phyloP scores from a whole-genome alignment of 2,329 filamentous ascomycete species.

The Helotiales sp. region DNA sequence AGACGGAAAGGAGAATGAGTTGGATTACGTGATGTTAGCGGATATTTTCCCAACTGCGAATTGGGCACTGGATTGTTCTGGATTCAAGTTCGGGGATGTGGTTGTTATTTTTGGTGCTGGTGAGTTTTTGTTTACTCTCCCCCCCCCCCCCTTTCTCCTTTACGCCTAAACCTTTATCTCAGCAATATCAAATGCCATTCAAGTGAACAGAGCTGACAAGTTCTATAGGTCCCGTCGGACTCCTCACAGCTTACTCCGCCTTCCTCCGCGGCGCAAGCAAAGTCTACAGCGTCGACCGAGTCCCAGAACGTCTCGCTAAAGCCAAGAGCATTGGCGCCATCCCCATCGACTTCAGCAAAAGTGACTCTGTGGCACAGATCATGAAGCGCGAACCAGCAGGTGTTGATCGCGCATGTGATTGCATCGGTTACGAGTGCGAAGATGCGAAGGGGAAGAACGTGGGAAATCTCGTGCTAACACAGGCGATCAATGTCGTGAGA shows the following conservation, averaged over 20 bases:
- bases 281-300: slow-evolving; percentile 44
- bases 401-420: slow-evolving; percentile 37
- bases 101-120: slow-evolving; percentile 46
- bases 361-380: slow-evolving; percentile 43
- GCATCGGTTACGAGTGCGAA: slow-evolving; percentile 37
- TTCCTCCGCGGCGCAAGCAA: slow-evolving; percentile 42
- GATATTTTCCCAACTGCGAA: slow-evolving; percentile 41
- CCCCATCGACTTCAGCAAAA: slow-evolving; percentile 43
- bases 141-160: not conserved
- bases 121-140: slow-evolving; percentile 6
- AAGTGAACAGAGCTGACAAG: not conserved
- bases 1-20: slow-evolving; percentile 38
- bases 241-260: slow-evolving; percentile 44
- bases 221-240: slow-evolving; percentile 40
- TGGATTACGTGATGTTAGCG: slow-evolving; percentile 41
- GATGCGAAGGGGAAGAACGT: slow-evolving; percentile 34
- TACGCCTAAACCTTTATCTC: not conserved
- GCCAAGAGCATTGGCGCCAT: slow-evolving; percentile 43
- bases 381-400: slow-evolving; percentile 33
- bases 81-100: slow-evolving; percentile 37
- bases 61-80: slow-evolving; percentile 36
- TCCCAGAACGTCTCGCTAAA: slow-evolving; percentile 36
- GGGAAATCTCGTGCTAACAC: slow-evolving; percentile 30
- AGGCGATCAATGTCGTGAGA: slow-evolving; percentile 36
- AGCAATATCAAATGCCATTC: not conserved